A percentile compares a stretch with the other conserved stretches of the same genome.
Evolutionary conservation across 139 green algal species (phyloP).

Genomic region (Choricystis sp.): DNA sequence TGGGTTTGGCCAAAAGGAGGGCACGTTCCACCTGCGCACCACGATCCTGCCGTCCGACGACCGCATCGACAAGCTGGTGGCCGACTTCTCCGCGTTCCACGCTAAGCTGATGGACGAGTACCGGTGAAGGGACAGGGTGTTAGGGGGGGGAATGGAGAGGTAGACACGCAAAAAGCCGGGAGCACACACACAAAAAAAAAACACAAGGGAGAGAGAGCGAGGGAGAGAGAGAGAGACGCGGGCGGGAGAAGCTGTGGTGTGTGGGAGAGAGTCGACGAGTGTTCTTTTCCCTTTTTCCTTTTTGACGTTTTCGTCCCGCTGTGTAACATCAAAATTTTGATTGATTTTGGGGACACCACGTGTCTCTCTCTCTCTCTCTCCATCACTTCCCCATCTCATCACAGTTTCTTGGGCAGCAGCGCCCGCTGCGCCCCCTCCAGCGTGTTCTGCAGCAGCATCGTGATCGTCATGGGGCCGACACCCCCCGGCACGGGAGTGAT

Average conservation of each 20-base stretch:
- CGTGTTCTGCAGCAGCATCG: constrained; percentile 70
- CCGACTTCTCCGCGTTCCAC: background rate
- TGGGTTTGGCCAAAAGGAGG: constrained; percentile 70
- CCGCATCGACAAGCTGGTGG: constrained; percentile 7
- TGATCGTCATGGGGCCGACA: constrained; percentile 87
- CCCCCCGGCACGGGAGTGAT: constrained; percentile 77
- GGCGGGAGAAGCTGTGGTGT: no score
- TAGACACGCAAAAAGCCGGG: no score
- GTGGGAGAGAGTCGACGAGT: no score
- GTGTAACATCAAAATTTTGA: background rate
- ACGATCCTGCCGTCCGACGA: constrained; percentile 86
- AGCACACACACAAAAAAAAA: no score
- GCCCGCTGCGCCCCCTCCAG: constrained; percentile 19
- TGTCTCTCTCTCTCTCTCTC: background rate
- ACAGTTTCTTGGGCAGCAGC: background rate
- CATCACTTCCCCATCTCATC: background rate
- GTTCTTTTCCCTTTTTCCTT: background rate
- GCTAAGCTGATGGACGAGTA: constrained; percentile 2
- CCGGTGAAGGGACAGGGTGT: constrained; percentile 3
- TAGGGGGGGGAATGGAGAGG: no score
- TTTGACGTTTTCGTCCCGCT: background rate
- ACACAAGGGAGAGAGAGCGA: no score
- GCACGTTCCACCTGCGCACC: constrained; percentile 88
- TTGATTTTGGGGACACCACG: no score
- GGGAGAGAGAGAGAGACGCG: no score